Base-by-base conservation (phyloP, 2,329 filamentous ascomycete genomes). In the Aureobasidium sp. region DNA sequence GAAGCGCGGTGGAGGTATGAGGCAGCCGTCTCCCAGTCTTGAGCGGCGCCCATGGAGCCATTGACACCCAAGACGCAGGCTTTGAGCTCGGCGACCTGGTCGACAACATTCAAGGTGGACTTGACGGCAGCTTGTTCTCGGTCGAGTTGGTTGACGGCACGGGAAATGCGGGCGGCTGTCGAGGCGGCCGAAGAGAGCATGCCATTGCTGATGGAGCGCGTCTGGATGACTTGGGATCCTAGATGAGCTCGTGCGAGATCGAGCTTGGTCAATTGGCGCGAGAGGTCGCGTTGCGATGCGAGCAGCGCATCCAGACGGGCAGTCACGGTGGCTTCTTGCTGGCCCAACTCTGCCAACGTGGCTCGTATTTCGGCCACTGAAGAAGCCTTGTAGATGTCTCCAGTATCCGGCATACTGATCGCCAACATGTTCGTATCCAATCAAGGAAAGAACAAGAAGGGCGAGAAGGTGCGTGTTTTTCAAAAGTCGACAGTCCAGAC, bases 11-110 rank as follows among this genome's bases (percentile, higher is more conserved):
- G 85, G 63, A 99, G 82, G 74, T 97, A 97, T 50, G 84, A 89
- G 1, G 94, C 94, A 3, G 94, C 94, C 3, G 91, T 94, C 75
- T 99, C 94, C 94, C 94, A 99, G 77, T 99, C 94, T 75, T 99
- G 94, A 45, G 94, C 91, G 5, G 92, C 93, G 37, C 93, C 94
- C 94, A 99, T 99, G 63, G 90, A 95, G 19, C 92, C 94, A 29
- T 93, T 87, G 12, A 97, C 92, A 47, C 94, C 94, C 64, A 97
- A 85, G 39, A 97, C 90, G 72, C 94, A 99, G 9, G 94, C 90
- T 77, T 97, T 97, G 66, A 99, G 86, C 79, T 99, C 94, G 5
- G 90, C 89, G 15, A 99, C 93, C 77, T 97, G 92, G 75, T 97
- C 93, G 12, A 97, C 94, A 3, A 97, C 91, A 9, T 88, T 83